Evolutionary conservation across 169 alveolate species (phyloP).

Genomic region (Cystoisospora suis): DNA sequence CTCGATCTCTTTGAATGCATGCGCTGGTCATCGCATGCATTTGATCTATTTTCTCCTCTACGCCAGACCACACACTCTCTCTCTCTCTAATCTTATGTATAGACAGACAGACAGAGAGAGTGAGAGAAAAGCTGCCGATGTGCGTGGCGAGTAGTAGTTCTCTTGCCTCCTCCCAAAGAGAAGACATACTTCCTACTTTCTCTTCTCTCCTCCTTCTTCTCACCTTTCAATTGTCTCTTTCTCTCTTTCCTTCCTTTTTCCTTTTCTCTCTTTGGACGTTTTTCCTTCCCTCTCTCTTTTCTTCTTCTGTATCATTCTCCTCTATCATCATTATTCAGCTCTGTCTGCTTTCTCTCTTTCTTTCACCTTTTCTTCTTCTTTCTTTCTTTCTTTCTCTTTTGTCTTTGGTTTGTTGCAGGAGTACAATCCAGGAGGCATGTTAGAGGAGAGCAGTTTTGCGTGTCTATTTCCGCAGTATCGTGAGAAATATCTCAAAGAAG

Average conservation of each 20-base stretch:
- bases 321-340: background rate
- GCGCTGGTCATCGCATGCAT: background rate
- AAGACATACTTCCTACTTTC: too few species aligned
- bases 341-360: background rate
- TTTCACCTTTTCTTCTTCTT: background rate
- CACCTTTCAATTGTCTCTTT: background rate
- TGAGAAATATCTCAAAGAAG: slow-evolving; percentile 96
- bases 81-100: background rate
- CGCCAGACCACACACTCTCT: background rate
- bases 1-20: background rate
- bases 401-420: slow-evolving; percentile 82
- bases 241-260: background rate
- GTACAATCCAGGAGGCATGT: slow-evolving; percentile 91
- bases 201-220: background rate
- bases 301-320: background rate
- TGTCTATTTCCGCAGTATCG: slow-evolving; percentile 97
- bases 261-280: background rate
- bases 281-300: background rate
- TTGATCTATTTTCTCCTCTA: background rate
- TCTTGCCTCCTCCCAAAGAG: too few species aligned
- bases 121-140: too few species aligned
- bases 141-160: too few species aligned
- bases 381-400: background rate
- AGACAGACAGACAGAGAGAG: too few species aligned
- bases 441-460: slow-evolving; percentile 97